Evolutionary conservation across 2,329 filamentous ascomycete species (phyloP).

Genomic region (Aspergillus latus): DNA sequence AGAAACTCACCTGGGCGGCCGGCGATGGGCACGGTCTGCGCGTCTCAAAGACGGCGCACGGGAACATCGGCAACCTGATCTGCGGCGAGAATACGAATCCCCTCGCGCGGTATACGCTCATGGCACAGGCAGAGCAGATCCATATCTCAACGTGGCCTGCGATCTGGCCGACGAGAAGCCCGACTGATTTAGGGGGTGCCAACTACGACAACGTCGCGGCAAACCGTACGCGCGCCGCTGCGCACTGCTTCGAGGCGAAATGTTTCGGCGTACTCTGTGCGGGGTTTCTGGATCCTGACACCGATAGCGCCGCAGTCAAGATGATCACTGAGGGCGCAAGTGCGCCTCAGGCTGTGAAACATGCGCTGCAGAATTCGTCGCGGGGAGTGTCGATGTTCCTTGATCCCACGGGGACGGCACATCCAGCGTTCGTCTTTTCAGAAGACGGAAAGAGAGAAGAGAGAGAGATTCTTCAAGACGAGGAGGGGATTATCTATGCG

Average conservation of each 20-base stretch:
- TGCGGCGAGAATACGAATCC: slow-evolving; percentile 62
- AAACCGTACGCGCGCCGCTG: slow-evolving; percentile 53
- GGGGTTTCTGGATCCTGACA: slow-evolving; percentile 36
- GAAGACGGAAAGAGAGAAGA: not conserved
- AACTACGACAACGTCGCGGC: slow-evolving; percentile 58
- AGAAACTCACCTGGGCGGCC: slow-evolving; percentile 56
- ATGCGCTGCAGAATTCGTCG: not conserved
- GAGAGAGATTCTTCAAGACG: slow-evolving; percentile 41
- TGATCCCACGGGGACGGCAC: not conserved
- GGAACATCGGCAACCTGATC: slow-evolving; percentile 35
- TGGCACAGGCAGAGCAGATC: slow-evolving; percentile 57
- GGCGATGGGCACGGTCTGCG: slow-evolving; percentile 54
- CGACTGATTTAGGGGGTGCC: not conserved
- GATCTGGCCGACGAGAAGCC: slow-evolving; percentile 7
- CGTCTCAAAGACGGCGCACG: slow-evolving; percentile 28
- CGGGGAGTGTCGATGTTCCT: not conserved
- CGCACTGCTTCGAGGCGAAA: slow-evolving; percentile 60
- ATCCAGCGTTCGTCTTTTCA: not conserved
- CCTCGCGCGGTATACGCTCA: slow-evolving; percentile 53
- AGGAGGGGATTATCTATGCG: slow-evolving; percentile 54
- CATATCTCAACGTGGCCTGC: slow-evolving; percentile 59
- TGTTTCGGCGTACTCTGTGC: slow-evolving; percentile 56
- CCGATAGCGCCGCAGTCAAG: slow-evolving; percentile 39
- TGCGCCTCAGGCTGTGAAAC: not conserved
- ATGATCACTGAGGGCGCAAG: not conserved